Percentiles rank a stretch among this genome's conserved stretches.
phyloP scores from a whole-genome alignment of 2,329 filamentous ascomycete species.

The Cadophora sp. region DNA sequence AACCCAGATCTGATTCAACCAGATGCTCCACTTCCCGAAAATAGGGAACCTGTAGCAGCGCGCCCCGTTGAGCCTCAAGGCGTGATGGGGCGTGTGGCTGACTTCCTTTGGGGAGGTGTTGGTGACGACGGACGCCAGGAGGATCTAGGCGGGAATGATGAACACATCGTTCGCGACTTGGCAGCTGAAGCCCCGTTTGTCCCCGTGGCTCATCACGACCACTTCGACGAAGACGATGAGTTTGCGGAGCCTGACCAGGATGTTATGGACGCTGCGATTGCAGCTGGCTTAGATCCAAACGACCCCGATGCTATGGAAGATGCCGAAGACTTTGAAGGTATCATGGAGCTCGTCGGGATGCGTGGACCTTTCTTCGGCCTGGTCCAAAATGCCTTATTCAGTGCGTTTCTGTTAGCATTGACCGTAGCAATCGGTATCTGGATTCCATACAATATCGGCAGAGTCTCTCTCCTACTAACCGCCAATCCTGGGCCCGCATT shows the following conservation, averaged over 20 bases:
- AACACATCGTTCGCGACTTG: slow-evolving; percentile 64
- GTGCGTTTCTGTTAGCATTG: slow-evolving; percentile 84
- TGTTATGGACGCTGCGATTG: slow-evolving; percentile 68
- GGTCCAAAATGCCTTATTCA: slow-evolving; percentile 95
- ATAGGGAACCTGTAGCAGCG: slow-evolving; percentile 26
- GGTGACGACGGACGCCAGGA: slow-evolving; percentile 51
- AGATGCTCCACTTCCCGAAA: slow-evolving; percentile 30
- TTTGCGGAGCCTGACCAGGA: slow-evolving; percentile 59
- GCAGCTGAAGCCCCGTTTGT: slow-evolving; percentile 67
- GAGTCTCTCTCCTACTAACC: slow-evolving; percentile 78
- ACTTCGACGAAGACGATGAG: slow-evolving; percentile 38
- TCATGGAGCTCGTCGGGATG: slow-evolving; percentile 96
- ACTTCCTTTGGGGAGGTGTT: slow-evolving; percentile 69
- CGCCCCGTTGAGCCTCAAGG: slow-evolving; percentile 45
- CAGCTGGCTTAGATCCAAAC: slow-evolving; percentile 74
- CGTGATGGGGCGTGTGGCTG: slow-evolving; percentile 54
- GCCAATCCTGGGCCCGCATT: slow-evolving; percentile 77
- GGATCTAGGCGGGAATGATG: slow-evolving; percentile 58
- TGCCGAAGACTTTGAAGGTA: slow-evolving; percentile 92
- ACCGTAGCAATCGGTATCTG: slow-evolving; percentile 88
- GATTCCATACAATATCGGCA: slow-evolving; percentile 90
- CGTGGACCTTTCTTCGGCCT: slow-evolving; percentile 89
- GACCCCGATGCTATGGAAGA: slow-evolving; percentile 82
- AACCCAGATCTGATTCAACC: slow-evolving; percentile 33
- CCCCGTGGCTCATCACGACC: slow-evolving; percentile 47